Conservation (phyloP, 441 rosid genomes). For the Erodium chrysanthum region DNA sequence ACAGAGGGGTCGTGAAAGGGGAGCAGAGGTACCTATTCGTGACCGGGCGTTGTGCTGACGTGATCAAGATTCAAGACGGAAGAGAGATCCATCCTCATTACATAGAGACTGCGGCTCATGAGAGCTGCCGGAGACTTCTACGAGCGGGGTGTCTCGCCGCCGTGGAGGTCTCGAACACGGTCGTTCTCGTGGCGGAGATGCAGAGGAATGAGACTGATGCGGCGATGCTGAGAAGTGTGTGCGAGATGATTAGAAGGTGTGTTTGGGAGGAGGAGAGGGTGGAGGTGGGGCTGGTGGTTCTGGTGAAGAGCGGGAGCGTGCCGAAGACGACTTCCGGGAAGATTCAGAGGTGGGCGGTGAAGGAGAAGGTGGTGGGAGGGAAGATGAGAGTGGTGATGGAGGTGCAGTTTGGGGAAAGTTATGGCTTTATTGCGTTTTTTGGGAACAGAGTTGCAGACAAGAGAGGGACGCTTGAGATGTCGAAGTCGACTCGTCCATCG, state of each 20-base stretch:
- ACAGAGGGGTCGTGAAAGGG: slow-evolving; percentile 41
- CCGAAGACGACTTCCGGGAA: slow-evolving; percentile 62
- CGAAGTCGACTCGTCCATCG: slow-evolving; percentile 14
- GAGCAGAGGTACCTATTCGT: slow-evolving; percentile 42
- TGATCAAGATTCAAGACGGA: slow-evolving; percentile 24
- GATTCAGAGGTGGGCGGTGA: slow-evolving; percentile 46
- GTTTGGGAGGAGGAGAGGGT: slow-evolving; percentile 28
- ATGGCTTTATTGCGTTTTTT: neutral
- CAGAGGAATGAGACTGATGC: slow-evolving; percentile 24
- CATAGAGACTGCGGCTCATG: slow-evolving; percentile 38
- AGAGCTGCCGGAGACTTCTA: slow-evolving; percentile 27
- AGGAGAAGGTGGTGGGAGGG: slow-evolving; percentile 27
- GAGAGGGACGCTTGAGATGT: slow-evolving; percentile 1
- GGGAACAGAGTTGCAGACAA: neutral
- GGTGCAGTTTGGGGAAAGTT: slow-evolving; percentile 23
- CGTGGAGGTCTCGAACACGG: slow-evolving; percentile 23
- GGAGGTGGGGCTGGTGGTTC: slow-evolving; percentile 36
- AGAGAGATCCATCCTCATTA: slow-evolving; percentile 42
- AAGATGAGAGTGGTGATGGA: slow-evolving; percentile 28
- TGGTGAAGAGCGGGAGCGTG: slow-evolving; percentile 32
- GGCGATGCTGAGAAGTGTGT: slow-evolving; percentile 20
- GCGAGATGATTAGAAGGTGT: slow-evolving; percentile 29
- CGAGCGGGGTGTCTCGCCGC: slow-evolving; percentile 51
- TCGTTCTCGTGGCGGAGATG: slow-evolving; percentile 40
- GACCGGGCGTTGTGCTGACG: slow-evolving; percentile 43